Percentiles rank a stretch among this genome's conserved stretches.
These are phyloP conservation scores for Exutisphaerella laricina DNA, from an alignment of 2,329 filamentous ascomycete species.

Conservation along the genomic window DNA sequence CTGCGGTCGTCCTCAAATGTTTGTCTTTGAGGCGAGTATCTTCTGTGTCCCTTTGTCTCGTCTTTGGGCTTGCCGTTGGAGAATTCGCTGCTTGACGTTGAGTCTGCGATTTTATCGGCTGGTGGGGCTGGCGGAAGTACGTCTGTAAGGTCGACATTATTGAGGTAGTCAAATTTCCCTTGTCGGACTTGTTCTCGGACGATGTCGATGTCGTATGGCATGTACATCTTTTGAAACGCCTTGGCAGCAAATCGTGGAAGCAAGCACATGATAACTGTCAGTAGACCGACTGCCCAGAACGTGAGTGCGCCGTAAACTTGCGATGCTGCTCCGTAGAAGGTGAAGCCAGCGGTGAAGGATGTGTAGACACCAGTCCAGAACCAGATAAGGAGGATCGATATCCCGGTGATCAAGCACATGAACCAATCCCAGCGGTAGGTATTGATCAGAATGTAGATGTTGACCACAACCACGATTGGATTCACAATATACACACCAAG, in stretches of 20 bases:
- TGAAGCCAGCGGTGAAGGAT: slow-evolving; percentile 50
- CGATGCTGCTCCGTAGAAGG: slow-evolving; percentile 70
- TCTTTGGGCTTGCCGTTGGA: slow-evolving; percentile 34
- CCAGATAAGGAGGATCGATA: slow-evolving; percentile 85
- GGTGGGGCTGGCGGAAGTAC: slow-evolving; percentile 43
- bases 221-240: slow-evolving; percentile 85
- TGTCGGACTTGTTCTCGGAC: slow-evolving; percentile 83
- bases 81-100: slow-evolving; percentile 55
- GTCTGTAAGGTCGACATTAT: slow-evolving; percentile 45
- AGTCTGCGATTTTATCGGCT: slow-evolving; percentile 42
- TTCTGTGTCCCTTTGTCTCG: slow-evolving; percentile 1
- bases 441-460: slow-evolving; percentile 91
- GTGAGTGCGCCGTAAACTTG: slow-evolving; percentile 75
- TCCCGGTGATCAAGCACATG: slow-evolving; percentile 70
- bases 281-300: slow-evolving; percentile 80
- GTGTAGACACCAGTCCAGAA: slow-evolving; percentile 94
- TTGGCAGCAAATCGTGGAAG: slow-evolving; percentile 86
- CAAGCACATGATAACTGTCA: slow-evolving; percentile 75
- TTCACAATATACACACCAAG: slow-evolving; percentile 85
- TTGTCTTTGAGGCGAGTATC: slow-evolving; percentile 10
- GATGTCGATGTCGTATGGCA: slow-evolving; percentile 88
- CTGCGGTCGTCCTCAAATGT: slow-evolving; percentile 80
- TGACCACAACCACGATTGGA: slow-evolving; percentile 80
- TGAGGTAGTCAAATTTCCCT: slow-evolving; percentile 74
- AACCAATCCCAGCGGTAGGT: slow-evolving; percentile 99